Base-by-base conservation (phyloP, 2,329 filamentous ascomycete genomes). In the Phyllosticta ampelicida region DNA sequence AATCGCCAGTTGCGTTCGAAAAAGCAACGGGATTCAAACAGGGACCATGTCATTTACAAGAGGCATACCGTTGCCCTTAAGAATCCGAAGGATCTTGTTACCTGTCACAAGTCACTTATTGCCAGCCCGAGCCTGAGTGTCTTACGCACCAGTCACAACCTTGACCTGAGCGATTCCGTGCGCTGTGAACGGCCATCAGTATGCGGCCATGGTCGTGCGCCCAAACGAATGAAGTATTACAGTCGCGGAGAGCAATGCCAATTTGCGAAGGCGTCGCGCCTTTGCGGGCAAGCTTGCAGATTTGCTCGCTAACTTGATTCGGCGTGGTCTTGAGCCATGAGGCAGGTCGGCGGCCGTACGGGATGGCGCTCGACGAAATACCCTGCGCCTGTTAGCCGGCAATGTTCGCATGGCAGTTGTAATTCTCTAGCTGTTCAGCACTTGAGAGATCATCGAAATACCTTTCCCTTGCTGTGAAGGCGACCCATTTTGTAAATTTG, bases 11-110 rank as follows among this genome's bases (percentile, higher is more conserved):
- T n/a, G 36, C 36, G 6, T 68, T 13, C 36, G 5, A 44, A 5
- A 8, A 5, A n/a, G 36, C 36, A 44, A n/a, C 36, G 36, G 6
- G 16, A 44, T 44, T 44, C 36, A 44, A 44, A 44, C 36, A 44
- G 36, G 36, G 36, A 44, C 36, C 36, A 44, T n/a, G 36, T 44
- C 13, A n/a, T 44, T 44, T 16, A 44, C n/a, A n/a, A 44, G 62
- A 74, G 81, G 78, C 87, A 80, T 97, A 97, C 94, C 94, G 78
- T 83, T 89, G 71, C 87, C 87, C 86, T 96, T 97, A 70, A 99
- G 85, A 80, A 99, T 97, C 78, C 94, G 88, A 74, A 99, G 90
- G 77, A 99, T 96, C 85, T 96, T 95, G 90, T 99, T 99, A 81
- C 94, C 92, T 91, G 68, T 64, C 65, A 66, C n/a, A 5, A 44